Percentiles rank a stretch among this genome's conserved stretches.
Conservation (phyloP, 2,329 filamentous ascomycete species). For the Cadophora sp. region DNA sequence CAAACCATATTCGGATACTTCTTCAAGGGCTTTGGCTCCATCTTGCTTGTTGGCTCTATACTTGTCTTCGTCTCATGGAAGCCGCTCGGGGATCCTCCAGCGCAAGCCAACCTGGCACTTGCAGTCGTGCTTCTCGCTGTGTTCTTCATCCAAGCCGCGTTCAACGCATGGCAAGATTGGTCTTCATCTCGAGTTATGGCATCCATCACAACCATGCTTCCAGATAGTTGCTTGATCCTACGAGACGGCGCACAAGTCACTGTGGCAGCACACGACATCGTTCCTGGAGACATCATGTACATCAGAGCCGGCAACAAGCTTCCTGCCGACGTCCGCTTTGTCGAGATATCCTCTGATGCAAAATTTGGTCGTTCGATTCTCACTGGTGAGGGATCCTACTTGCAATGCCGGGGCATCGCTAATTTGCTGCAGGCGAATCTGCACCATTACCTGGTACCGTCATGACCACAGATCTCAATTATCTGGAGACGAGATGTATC, state of each 20-base stretch:
- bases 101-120: slow-evolving; percentile 72
- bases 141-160: slow-evolving; percentile 72
- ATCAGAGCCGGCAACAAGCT: slow-evolving; percentile 77
- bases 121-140: slow-evolving; percentile 76
- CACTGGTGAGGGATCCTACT: slow-evolving; percentile 56
- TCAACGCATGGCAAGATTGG: slow-evolving; percentile 78
- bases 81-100: slow-evolving; percentile 75
- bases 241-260: slow-evolving; percentile 61
- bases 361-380: slow-evolving; percentile 77
- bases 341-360: slow-evolving; percentile 71
- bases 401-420: background rate
- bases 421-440: slow-evolving; percentile 60
- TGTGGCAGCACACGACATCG: slow-evolving; percentile 64
- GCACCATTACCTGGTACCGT: slow-evolving; percentile 67
- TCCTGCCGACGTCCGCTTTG: slow-evolving; percentile 74
- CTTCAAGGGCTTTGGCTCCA: slow-evolving; percentile 77
- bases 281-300: slow-evolving; percentile 73
- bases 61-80: slow-evolving; percentile 81
- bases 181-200: slow-evolving; percentile 79
- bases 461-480: slow-evolving; percentile 74
- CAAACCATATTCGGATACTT: slow-evolving; percentile 71
- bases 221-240: slow-evolving; percentile 70
- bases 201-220: slow-evolving; percentile 82
- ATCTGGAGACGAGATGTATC: slow-evolving; percentile 78
- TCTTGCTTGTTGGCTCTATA: slow-evolving; percentile 71